Conservation (phyloP, 192 early-diverging fungal genomes). For the Globomyces pollinis-pini region DNA sequence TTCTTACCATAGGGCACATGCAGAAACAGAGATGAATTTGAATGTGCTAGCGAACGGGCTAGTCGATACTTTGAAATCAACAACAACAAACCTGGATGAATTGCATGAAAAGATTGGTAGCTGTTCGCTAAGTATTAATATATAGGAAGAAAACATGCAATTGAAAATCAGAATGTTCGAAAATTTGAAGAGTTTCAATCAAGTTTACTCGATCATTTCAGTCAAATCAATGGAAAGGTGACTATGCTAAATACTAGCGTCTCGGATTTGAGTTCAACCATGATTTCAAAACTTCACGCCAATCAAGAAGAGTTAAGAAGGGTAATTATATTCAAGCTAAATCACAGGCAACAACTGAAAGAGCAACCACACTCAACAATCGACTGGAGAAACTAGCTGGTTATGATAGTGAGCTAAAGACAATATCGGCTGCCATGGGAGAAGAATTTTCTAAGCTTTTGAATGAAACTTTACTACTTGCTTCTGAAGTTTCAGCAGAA, state of each 20-base stretch:
- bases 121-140: too few relatives aligned
- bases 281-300: neutral
- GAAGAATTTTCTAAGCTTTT: neutral
- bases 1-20: conserved; percentile 32
- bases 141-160: conserved; percentile 35
- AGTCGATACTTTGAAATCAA: conserved; percentile 25
- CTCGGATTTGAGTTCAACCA: neutral
- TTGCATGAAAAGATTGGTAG: conserved; percentile 38
- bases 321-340: neutral
- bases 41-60: conserved; percentile 30
- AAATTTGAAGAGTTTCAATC: conserved; percentile 36
- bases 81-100: conserved; percentile 32
- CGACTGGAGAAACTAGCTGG: neutral
- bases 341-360: neutral
- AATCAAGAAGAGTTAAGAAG: neutral
- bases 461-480: neutral
- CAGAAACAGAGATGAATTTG: conserved; percentile 27
- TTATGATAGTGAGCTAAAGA: neutral
- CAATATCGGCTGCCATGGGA: too few relatives aligned
- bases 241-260: neutral
- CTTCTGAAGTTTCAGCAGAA: neutral
- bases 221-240: neutral
- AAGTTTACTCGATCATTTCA: conserved; percentile 20
- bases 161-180: conserved; percentile 17
- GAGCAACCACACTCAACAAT: neutral